These are phyloP conservation scores for Tuber microsphaerosporum DNA, from an alignment of 495 filamentous ascomycete genomes.

Conservation along the genomic window DNA sequence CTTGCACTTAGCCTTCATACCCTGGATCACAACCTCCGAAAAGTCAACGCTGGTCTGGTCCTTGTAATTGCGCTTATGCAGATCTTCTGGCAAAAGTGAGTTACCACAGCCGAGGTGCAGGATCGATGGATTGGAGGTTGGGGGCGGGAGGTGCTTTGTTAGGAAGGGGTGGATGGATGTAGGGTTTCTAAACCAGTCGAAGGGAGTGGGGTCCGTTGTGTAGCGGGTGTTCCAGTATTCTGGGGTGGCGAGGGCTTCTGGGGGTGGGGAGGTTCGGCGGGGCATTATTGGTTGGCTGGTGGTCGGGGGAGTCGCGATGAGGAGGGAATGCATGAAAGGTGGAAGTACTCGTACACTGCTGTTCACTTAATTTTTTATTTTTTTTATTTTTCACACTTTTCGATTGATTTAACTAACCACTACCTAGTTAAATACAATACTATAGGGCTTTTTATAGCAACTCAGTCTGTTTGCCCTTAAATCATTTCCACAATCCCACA, in stretches of 20 bases:
- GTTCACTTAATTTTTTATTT: too few relatives aligned
- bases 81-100: constrained; percentile 51
- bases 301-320: neutral
- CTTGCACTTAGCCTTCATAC: constrained; percentile 48
- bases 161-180: constrained; percentile 49
- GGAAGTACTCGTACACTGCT: too few relatives aligned
- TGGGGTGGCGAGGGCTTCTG: constrained; percentile 43
- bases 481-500: too few relatives aligned
- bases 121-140: constrained; percentile 42
- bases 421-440: too few relatives aligned
- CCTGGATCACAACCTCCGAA: constrained; percentile 49
- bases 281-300: neutral
- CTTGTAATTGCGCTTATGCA: constrained; percentile 48
- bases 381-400: too few relatives aligned
- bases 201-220: constrained; percentile 35
- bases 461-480: too few relatives aligned
- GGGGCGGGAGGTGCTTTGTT: constrained; percentile 42
- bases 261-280: neutral
- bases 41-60: constrained; percentile 57
- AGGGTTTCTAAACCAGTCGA: constrained; percentile 53
- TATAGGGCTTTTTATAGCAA: too few relatives aligned
- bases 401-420: too few relatives aligned
- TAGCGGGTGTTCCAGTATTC: constrained; percentile 54
- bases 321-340: too few relatives aligned
- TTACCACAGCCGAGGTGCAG: constrained; percentile 57